These are phyloP conservation scores for Begonia masoniana DNA, from an alignment of 306 rosid species.

Conservation along the genomic window DNA sequence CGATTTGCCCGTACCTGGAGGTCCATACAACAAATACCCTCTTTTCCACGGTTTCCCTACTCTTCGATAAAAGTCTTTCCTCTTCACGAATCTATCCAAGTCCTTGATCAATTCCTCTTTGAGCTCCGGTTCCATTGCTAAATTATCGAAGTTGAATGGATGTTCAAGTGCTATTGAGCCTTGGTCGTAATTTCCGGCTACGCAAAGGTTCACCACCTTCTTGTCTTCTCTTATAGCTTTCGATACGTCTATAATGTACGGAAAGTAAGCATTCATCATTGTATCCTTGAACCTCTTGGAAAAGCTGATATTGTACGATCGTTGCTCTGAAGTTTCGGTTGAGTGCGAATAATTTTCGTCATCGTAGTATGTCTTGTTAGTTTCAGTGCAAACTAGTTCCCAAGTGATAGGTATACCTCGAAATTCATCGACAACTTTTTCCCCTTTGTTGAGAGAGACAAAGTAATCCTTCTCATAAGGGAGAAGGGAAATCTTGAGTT, in stretches of 20 bases:
- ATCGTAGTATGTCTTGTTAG: background rate
- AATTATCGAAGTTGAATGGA: constrained; percentile 27
- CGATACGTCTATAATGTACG: constrained; percentile 21
- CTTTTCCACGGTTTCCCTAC: constrained; percentile 49
- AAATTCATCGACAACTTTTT: constrained; percentile 20
- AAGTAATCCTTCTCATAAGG: constrained; percentile 11
- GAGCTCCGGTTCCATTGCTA: constrained; percentile 26
- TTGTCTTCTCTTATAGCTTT: constrained; percentile 16
- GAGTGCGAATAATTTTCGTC: background rate
- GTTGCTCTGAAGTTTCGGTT: constrained; percentile 1
- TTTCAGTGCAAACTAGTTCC: constrained; percentile 15
- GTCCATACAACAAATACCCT: constrained; percentile 39
- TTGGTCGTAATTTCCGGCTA: background rate
- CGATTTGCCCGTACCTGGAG: constrained; percentile 49
- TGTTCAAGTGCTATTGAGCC: constrained; percentile 19
- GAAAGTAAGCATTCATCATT: constrained; percentile 24
- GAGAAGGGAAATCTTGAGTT: constrained; percentile 19
- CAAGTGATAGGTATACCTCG: constrained; percentile 23
- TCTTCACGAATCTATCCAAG: constrained; percentile 25
- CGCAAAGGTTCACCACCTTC: constrained; percentile 17
- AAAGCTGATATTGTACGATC: constrained; percentile 16
- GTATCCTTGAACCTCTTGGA: constrained; percentile 24
- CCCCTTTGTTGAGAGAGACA: constrained; percentile 21
- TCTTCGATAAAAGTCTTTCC: constrained; percentile 25
- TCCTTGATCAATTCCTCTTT: constrained; percentile 26